phyloP scores from a whole-genome alignment of 2,329 filamentous ascomycete species.

The Arthroderma uncinatum region DNA sequence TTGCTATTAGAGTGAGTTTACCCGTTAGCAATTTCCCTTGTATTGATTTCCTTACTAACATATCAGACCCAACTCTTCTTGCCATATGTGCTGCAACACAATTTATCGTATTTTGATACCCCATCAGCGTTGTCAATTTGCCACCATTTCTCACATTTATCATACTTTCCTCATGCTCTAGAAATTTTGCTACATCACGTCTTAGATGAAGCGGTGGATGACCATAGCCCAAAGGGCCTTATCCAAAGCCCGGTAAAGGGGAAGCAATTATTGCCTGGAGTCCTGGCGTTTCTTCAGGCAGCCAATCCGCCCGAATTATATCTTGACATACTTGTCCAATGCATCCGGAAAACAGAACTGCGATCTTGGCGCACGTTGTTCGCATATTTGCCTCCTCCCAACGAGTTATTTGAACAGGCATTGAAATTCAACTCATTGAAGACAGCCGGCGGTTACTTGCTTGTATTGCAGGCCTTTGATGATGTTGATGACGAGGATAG shows the following conservation, averaged over 20 bases:
- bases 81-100: conserved; percentile 71
- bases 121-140: conserved; percentile 70
- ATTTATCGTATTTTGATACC: conserved; percentile 65
- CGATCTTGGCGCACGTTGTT: conserved; percentile 93
- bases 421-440: conserved; percentile 75
- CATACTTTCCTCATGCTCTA: conserved; percentile 86
- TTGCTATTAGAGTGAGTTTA: conserved; percentile 65
- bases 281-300: conserved; percentile 54
- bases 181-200: conserved; percentile 89
- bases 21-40: background rate
- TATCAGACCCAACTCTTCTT: conserved; percentile 79
- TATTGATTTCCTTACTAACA: conserved; percentile 2
- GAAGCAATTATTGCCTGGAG: conserved; percentile 35
- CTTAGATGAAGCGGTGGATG: conserved; percentile 86
- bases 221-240: conserved; percentile 20
- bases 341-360: conserved; percentile 91
- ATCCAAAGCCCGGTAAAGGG: conserved; percentile 8
- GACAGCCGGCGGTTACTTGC: conserved; percentile 90
- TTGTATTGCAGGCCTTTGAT: conserved; percentile 75
- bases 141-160: conserved; percentile 72
- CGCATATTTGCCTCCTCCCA: conserved; percentile 75
- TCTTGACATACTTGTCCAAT: conserved; percentile 90
- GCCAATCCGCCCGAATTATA: conserved; percentile 62
- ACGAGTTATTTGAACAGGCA: conserved; percentile 87
- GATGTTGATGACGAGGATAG: conserved; percentile 30